A percentile compares a stretch with the other conserved stretches of the same genome.
phyloP scores from a whole-genome alignment of 495 filamentous ascomycete genomes.

The Coniosporium apollinis region DNA sequence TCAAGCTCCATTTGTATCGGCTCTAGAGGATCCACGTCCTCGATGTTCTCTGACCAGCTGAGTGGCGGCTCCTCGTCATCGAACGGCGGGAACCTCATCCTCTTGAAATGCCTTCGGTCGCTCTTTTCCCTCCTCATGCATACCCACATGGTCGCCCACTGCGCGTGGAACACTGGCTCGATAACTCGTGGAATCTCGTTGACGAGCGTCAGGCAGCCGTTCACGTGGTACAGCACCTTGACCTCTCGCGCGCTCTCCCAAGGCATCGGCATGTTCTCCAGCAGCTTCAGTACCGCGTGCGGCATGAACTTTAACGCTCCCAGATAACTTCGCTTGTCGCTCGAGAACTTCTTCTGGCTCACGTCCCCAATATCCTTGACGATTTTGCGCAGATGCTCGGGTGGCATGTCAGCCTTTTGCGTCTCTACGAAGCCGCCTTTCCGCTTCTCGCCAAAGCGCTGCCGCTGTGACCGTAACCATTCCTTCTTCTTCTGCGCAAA shows the following conservation, averaged over 20 bases:
- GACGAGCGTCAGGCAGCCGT: conserved; percentile 90
- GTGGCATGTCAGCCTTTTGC: conserved; percentile 97
- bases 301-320: conserved; percentile 99
- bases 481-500: conserved; percentile 98
- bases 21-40: conserved; percentile 93
- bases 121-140: conserved; percentile 97
- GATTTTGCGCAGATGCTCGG: conserved; percentile 95
- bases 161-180: conserved; percentile 94
- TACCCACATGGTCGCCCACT: conserved; percentile 99
- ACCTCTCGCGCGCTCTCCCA: conserved; percentile 95
- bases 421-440: conserved; percentile 94
- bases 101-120: conserved; percentile 89
- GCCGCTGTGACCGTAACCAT: conserved; percentile 87
- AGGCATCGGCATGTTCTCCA: conserved; percentile 99
- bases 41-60: conserved; percentile 97
- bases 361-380: conserved; percentile 98
- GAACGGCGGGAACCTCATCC: conserved; percentile 98
- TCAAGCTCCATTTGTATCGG: conserved; percentile 99
- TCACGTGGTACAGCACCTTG: conserved; percentile 96
- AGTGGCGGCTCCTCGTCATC: conserved; percentile 97
- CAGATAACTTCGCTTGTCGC: conserved; percentile 94
- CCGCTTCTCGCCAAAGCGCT: conserved; percentile 89
- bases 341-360: conserved; percentile 98
- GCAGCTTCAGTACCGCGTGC: conserved; percentile 92
- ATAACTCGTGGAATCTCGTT: conserved; percentile 96